Conservation (phyloP, 1,284 basidiomycete genomes). For the Chondrostereum purpureum region DNA sequence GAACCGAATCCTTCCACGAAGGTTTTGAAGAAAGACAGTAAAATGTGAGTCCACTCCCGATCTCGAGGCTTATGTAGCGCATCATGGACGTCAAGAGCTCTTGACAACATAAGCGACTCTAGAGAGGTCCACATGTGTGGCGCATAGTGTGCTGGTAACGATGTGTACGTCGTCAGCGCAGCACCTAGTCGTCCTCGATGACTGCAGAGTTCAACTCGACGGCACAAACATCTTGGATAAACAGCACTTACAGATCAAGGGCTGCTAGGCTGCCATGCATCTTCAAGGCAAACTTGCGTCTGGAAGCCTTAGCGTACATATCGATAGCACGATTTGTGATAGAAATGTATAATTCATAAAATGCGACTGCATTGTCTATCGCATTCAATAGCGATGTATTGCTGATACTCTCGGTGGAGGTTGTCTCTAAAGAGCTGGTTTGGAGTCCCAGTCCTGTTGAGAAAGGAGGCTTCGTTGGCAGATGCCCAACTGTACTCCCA, state of each 20-base stretch:
- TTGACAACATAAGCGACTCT: slow-evolving; percentile 69
- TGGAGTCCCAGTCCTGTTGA: slow-evolving; percentile 31
- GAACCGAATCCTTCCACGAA: slow-evolving; percentile 49
- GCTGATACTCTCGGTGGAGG: slow-evolving; percentile 40
- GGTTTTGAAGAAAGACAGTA: slow-evolving; percentile 63
- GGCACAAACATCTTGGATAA: neutral
- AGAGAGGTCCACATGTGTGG: slow-evolving; percentile 73
- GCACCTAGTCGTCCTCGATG: slow-evolving; percentile 55
- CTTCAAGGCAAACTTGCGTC: slow-evolving; percentile 79
- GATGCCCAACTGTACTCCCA: slow-evolving; percentile 64
- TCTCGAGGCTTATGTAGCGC: slow-evolving; percentile 49
- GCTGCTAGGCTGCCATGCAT: slow-evolving; percentile 81
- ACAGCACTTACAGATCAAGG: slow-evolving; percentile 68
- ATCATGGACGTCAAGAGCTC: slow-evolving; percentile 60
- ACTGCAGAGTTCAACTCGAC: slow-evolving; percentile 29
- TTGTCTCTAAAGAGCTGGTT: slow-evolving; percentile 16
- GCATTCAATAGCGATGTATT: slow-evolving; percentile 61
- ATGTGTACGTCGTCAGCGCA: slow-evolving; percentile 66
- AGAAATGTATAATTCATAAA: slow-evolving; percentile 69
- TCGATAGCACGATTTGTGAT: slow-evolving; percentile 79
- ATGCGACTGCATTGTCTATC: slow-evolving; percentile 49
- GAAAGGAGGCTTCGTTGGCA: slow-evolving; percentile 73
- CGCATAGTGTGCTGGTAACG: slow-evolving; percentile 77
- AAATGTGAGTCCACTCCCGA: slow-evolving; percentile 67
- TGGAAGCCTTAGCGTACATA: slow-evolving; percentile 72